Evolutionary conservation across 495 filamentous ascomycete species (phyloP), one percentile per base, ranked within the genome.

Genomic region (Penicillium atrosanguineum): DNA sequence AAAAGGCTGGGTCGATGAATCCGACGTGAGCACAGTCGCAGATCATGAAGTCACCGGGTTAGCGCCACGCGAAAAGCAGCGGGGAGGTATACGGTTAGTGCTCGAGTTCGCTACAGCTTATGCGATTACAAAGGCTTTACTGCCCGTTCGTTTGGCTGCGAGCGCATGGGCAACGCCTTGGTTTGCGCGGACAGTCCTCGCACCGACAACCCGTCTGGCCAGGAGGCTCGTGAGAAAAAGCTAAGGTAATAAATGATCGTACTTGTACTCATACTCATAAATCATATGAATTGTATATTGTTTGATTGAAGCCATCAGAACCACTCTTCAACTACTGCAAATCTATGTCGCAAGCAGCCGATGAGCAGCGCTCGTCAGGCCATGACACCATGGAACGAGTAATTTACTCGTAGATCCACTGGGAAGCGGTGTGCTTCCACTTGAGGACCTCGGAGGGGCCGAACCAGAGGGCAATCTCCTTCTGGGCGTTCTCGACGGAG

Each of bases 391-490:
- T 44, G 48, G 56, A 41, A 53, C 62, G 62, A 70, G 63, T 37
- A 67, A 72, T 73, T 69, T 78, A 79, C 88, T 98, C 94, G 80
- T 96, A 97, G 81, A 97, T 78, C 94, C 94, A 98, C 79, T 83
- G 80, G 75, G 86, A 79, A 76, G 87, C 82, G 69, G 87, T 79
- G 64, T 76, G 77, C 81, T 90, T 90, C 80, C 84, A 98, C 71
- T 64, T 77, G 74, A 89, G 74, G 65, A 95, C 64, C 75, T 98
- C 94, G 60, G 82, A 84, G 62, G 85, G 74, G 71, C 83, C 79
- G 89, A 98, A 98, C 94, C 94, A 98, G 68, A 97, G 87, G 62
- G 83, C 87, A 70, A 98, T 98, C 83, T 98, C 94, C 88, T 97
- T 97, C 87, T 97, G 85, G 75, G 94, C 94, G 79, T 80, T 94